Evolutionary conservation across 768 basidiomycete species (phyloP), one percentile per base, ranked within the genome.

Genomic region (Tricholoma terreum): DNA sequence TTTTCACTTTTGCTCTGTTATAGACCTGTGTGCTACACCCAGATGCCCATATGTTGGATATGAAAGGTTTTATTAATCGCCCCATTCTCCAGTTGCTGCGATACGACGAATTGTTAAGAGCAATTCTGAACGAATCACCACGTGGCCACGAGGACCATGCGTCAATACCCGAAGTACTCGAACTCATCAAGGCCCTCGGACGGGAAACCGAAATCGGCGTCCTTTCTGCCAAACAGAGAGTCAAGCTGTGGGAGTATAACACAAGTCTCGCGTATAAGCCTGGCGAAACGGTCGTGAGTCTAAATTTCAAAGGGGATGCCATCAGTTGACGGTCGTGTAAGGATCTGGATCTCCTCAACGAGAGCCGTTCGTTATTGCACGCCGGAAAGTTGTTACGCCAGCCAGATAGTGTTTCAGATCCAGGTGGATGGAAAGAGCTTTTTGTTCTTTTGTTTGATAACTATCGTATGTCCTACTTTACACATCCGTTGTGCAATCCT

Each of bases 371-470:
- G 19, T 74, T 98, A 50, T 87, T 96, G 27, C 85, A 94, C 63
- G 84, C 89, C 1, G 87, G 94, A 7, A 90, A 86, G 62, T 72
- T 98, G 19, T 76, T 89, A 45, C 82, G 93, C 48, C 91, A 93
- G 60, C 89, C 91, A 4, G 94, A 96, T 38, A 84, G 83, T 17
- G 87, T 86, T 17, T 81, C 89, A 58, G 86, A 89, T 67, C 83
- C 83, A 81, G 87, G 76, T 58, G 88, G 84, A 38, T 94, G 92
- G 88, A 84, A 83, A 17, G 94, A 98, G 63, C 76, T 95, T 1
- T 90, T 88, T 61, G 87, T 95, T 2, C 77, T 98, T 55, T 75
- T 99, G 4, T 97, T 99, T 67, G 97, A 99, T 68, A 94, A 98
- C 67, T 99, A 97, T 64, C 69, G 94, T 94, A 63, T 69, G 89